These are phyloP conservation scores for Massariosphaeria phaeospora DNA, from an alignment of 495 filamentous ascomycete genomes.

Conservation along the genomic window DNA sequence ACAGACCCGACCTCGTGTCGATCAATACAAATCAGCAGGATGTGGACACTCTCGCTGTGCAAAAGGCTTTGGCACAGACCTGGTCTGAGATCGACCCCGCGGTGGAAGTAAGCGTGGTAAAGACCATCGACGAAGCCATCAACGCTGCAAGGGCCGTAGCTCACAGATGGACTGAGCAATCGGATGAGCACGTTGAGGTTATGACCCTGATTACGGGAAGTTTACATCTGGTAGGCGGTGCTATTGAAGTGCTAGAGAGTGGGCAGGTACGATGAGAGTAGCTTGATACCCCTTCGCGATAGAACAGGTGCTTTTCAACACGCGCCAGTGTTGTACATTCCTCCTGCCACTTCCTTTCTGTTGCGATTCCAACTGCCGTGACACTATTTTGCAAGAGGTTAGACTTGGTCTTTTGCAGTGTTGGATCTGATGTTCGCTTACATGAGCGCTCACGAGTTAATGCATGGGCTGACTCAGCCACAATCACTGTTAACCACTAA, in stretches of 20 bases:
- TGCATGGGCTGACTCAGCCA: too few relatives aligned
- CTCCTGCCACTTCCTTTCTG: too few relatives aligned
- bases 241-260: constrained; percentile 67
- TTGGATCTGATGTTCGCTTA: too few relatives aligned
- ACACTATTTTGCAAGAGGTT: too few relatives aligned
- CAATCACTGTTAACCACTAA: too few relatives aligned
- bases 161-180: not conserved
- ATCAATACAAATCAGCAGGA: constrained; percentile 63
- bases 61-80: constrained; percentile 65
- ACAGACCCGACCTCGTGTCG: constrained; percentile 71
- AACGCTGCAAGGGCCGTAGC: constrained; percentile 57
- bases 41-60: constrained; percentile 64
- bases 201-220: constrained; percentile 71
- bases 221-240: constrained; percentile 79
- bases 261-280: not conserved
- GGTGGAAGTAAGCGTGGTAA: constrained; percentile 59
- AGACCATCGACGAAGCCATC: constrained; percentile 84
- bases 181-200: constrained; percentile 33
- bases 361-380: too few relatives aligned
- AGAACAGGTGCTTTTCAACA: constrained; percentile 1
- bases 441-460: too few relatives aligned
- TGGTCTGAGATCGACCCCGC: constrained; percentile 64
- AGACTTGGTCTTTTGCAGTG: too few relatives aligned
- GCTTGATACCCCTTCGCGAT: constrained; percentile 3
- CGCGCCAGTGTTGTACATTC: too few relatives aligned